Conservation (phyloP, 352 stramenopile genomes). For the Globisporangium yorkense region DNA sequence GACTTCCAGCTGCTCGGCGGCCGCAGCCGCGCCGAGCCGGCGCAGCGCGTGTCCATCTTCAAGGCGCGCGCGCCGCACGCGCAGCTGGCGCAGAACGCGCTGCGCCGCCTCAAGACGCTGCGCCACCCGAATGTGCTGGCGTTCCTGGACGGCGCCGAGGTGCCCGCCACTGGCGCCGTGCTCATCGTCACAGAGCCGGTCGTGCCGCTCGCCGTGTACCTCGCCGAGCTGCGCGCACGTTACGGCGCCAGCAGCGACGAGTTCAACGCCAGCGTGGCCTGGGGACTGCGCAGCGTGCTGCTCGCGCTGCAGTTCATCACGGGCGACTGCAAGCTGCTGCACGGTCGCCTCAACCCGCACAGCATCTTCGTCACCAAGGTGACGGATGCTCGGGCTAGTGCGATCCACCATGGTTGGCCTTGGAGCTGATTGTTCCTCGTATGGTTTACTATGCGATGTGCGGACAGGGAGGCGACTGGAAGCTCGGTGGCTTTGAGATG, state of each 20-base stretch:
- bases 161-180: slow-evolving; percentile 79
- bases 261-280: slow-evolving; percentile 86
- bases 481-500: slow-evolving; percentile 91
- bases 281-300: slow-evolving; percentile 92
- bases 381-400: background rate
- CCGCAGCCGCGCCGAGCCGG: slow-evolving; percentile 76
- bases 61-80: slow-evolving; percentile 80
- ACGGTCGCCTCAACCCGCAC: slow-evolving; percentile 86
- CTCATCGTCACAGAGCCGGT: slow-evolving; percentile 95
- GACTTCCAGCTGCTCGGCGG: slow-evolving; percentile 86
- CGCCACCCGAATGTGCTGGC: slow-evolving; percentile 93
- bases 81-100: slow-evolving; percentile 86
- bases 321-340: slow-evolving; percentile 90
- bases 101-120: slow-evolving; percentile 91
- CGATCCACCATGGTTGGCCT: too few species aligned
- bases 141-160: slow-evolving; percentile 78
- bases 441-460: background rate
- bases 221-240: slow-evolving; percentile 66
- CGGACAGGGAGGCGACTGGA: slow-evolving; percentile 90
- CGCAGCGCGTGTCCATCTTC: slow-evolving; percentile 87
- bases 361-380: slow-evolving; percentile 94
- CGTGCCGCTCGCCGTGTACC: slow-evolving; percentile 84
- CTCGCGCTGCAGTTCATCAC: slow-evolving; percentile 93
- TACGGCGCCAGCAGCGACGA: slow-evolving; percentile 56
- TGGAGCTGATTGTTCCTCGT: background rate